These are phyloP conservation scores for Anthoceros angustus DNA, from an alignment of 225 moss, liverwort and hornwort species.

Conservation along the genomic window DNA sequence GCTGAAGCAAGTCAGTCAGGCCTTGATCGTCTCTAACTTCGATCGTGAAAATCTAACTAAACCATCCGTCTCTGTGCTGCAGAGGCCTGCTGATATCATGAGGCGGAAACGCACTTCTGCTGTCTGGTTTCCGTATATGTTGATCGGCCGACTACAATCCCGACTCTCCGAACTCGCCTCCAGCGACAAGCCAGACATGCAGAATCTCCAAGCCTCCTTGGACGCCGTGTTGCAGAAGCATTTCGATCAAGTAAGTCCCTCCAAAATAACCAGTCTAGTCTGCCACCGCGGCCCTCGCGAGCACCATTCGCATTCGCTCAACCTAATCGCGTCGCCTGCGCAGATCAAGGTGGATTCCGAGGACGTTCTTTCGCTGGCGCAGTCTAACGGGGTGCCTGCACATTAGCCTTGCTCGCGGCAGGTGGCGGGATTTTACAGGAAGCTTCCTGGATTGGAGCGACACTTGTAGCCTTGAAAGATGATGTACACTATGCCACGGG, in stretches of 20 bases:
- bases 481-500: no score
- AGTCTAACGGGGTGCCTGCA: background rate
- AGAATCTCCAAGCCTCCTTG: conserved; percentile 55
- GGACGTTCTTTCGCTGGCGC: background rate
- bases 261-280: background rate
- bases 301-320: background rate
- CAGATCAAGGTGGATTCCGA: background rate
- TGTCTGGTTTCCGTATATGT: conserved; percentile 92
- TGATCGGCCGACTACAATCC: conserved; percentile 57
- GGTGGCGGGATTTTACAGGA: no score
- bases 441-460: no score
- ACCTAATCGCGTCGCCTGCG: background rate
- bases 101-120: conserved; percentile 87
- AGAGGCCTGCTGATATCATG: conserved; percentile 71
- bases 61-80: conserved; percentile 11
- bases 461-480: no score
- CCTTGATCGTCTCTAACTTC: background rate
- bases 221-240: conserved; percentile 67
- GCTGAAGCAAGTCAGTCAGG: background rate
- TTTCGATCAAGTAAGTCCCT: conserved; percentile 47
- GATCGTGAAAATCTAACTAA: background rate
- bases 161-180: conserved; percentile 42
- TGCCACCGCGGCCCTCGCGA: background rate
- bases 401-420: no score
- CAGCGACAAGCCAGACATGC: conserved; percentile 25